These are phyloP conservation scores for Nitzschia sp. DNA, from an alignment of 108 stramenopile genomes.

Conservation along the genomic window DNA sequence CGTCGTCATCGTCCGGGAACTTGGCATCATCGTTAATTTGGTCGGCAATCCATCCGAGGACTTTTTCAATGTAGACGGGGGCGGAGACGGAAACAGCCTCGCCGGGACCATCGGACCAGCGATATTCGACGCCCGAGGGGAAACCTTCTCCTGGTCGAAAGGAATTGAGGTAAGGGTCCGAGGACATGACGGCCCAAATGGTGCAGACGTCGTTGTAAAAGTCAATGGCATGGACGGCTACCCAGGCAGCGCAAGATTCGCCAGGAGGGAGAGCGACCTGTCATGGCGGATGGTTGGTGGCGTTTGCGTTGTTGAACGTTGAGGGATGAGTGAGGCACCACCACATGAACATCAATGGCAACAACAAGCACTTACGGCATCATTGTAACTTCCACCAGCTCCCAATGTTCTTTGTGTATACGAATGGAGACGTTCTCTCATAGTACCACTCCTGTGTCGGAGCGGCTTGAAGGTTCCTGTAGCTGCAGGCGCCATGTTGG, in stretches of 20 bases:
- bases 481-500: slow-evolving; percentile 36
- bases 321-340: neutral
- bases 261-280: slow-evolving; percentile 81
- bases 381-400: slow-evolving; percentile 83
- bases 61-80: slow-evolving; percentile 86
- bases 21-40: slow-evolving; percentile 88
- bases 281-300: neutral
- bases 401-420: slow-evolving; percentile 87
- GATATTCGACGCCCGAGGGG: slow-evolving; percentile 86
- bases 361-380: slow-evolving; percentile 64
- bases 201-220: slow-evolving; percentile 90
- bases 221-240: slow-evolving; percentile 89
- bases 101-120: slow-evolving; percentile 71
- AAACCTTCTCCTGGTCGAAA: slow-evolving; percentile 91
- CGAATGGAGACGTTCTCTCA: slow-evolving; percentile 80
- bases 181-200: slow-evolving; percentile 89
- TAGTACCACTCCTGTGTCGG: slow-evolving; percentile 78
- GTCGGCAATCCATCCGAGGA: slow-evolving; percentile 84
- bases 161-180: slow-evolving; percentile 79
- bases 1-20: slow-evolving; percentile 90
- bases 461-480: slow-evolving; percentile 84
- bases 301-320: neutral
- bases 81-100: slow-evolving; percentile 75
- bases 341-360: neutral
- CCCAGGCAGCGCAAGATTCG: slow-evolving; percentile 91